phyloP scores from a whole-genome alignment of 495 filamentous ascomycete genomes.

The Jackrogersella minutella region DNA sequence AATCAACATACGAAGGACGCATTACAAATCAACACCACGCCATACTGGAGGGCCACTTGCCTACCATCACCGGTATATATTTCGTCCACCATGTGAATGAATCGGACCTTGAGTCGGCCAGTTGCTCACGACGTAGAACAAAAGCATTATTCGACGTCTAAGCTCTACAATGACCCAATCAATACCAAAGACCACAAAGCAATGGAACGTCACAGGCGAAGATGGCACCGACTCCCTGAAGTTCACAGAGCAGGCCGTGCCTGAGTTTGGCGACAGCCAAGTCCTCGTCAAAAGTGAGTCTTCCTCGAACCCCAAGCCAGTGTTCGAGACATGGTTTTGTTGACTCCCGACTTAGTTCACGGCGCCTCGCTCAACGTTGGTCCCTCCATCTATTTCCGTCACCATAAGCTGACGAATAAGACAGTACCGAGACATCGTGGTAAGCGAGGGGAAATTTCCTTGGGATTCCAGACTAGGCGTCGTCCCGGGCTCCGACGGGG shows the following conservation, averaged over 20 bases:
- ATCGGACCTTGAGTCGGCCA: no score
- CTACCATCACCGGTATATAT: no score
- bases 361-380: constrained; percentile 24
- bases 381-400: neutral
- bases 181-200: constrained; percentile 36
- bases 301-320: neutral
- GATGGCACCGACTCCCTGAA: constrained; percentile 28
- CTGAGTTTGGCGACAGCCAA: constrained; percentile 36
- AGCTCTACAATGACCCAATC: neutral
- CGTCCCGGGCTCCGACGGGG: constrained; percentile 71
- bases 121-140: no score
- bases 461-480: constrained; percentile 57
- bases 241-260: constrained; percentile 33
- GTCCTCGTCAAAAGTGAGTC: constrained; percentile 42
- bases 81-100: no score
- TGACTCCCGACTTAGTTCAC: constrained; percentile 10
- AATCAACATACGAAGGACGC: no score
- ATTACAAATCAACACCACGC: no score
- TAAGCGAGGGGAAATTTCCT: constrained; percentile 51
- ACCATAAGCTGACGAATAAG: neutral
- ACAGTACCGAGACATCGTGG: constrained; percentile 19
- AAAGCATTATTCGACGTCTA: neutral
- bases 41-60: no score
- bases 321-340: neutral
- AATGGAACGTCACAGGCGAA: constrained; percentile 36